Conservation (phyloP, 2,329 filamentous ascomycete genomes). For the Balansia obtecta region DNA sequence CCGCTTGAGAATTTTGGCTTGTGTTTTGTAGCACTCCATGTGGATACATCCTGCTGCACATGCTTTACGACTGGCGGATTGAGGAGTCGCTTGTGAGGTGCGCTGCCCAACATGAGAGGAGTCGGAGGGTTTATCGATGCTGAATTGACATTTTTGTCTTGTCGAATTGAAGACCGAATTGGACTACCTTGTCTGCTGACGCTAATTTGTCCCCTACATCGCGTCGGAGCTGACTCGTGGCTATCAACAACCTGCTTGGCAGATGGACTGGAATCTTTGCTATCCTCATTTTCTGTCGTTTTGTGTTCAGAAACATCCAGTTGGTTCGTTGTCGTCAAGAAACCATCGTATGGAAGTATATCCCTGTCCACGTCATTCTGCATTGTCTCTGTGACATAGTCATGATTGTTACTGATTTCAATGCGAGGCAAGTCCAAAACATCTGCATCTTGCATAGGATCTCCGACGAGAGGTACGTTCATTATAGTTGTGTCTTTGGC, state of each 20-base stretch:
- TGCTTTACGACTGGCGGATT: background rate
- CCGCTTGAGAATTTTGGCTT: background rate
- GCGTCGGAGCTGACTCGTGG: background rate
- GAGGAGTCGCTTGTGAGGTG: background rate
- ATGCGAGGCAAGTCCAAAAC: no score
- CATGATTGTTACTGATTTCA: no score
- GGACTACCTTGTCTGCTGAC: conserved; percentile 5
- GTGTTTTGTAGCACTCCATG: background rate
- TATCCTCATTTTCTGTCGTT: no score
- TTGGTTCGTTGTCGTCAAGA: background rate
- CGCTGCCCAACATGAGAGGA: background rate
- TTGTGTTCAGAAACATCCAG: no score
- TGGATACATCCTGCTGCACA: background rate
- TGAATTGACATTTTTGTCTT: background rate
- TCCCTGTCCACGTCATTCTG: no score
- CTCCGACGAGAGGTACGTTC: no score
- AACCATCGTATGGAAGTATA: no score
- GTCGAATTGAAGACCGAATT: background rate
- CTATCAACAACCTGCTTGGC: background rate
- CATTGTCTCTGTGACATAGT: no score
- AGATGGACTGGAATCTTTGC: no score
- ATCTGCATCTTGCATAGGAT: no score
- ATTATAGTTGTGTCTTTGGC: no score
- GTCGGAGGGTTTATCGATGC: background rate
- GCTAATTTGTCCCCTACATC: background rate